Evolutionary conservation across 2,329 filamentous ascomycete species (phyloP), one percentile per base, ranked within the genome.

Genomic region (Beauveria sp.): DNA sequence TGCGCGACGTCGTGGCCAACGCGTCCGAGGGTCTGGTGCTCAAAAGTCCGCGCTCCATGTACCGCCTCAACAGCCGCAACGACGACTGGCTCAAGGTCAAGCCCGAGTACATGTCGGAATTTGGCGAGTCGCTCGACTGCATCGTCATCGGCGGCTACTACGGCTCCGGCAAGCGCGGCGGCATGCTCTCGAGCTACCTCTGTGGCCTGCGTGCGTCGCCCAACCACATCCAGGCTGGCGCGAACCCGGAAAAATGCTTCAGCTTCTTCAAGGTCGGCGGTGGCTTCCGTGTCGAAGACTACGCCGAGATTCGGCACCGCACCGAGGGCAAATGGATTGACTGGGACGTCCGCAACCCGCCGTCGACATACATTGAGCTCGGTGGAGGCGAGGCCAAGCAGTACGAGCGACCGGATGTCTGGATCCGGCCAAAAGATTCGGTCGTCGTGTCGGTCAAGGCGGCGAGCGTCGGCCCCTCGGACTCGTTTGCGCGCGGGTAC

Each of bases 231-330:
- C 77, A 80, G 42, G 77, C 78, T 2, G 83, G 83, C 2, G 78
- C 78, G 5, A 82, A 86, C 64, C 82, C 86, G 0, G 88, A 90
- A 74, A 92, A 91, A 72, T 96, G 87, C 70, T 90, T 87, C 68
- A 96, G 92, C n/a, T 97, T 99, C 76, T 96, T 93, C 81, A 97
- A 95, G 73, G 95, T 99, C 18, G 95, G 95, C n/a, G 95, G 95
- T 58, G 95, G 95, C 0, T 93, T 98, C 72, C 86, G 84, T 16
- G 88, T 86, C 0, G 85, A 89, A 58, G 95, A 99, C 69, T 98
- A 96, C 71, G 86, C 88, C 0, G 85, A 88, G 62, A 87, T 99
- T 51, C 81, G 86, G 5, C 91, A 96, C 68, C 82, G 86, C 26
- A 98, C 93, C 0, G 90, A 96, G 62, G 92, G 90, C 5, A 96